phyloP scores from a whole-genome alignment of 768 basidiomycete species.

The Lentinula boryana region DNA sequence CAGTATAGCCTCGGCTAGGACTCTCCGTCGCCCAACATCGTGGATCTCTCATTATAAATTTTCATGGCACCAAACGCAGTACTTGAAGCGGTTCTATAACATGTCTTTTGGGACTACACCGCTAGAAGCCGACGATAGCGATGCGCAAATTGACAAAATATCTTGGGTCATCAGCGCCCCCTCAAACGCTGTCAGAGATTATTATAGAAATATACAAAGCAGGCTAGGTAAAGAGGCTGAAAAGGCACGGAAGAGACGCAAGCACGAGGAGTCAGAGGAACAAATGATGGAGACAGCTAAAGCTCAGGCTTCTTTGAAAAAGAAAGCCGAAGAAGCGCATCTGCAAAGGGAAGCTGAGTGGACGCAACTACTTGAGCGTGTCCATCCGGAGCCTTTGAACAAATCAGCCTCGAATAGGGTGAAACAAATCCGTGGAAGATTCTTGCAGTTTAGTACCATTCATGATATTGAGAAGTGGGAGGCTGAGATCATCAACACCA shows the following conservation, averaged over 20 bases:
- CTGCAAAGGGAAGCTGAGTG: constrained; percentile 59
- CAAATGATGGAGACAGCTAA: constrained; percentile 35
- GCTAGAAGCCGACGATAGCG: constrained; percentile 40
- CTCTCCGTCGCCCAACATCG: constrained; percentile 51
- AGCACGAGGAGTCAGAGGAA: constrained; percentile 24
- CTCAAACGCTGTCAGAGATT: constrained; percentile 34
- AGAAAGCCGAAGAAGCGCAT: constrained; percentile 61
- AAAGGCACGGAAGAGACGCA: constrained; percentile 30
- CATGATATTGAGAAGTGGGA: constrained; percentile 57
- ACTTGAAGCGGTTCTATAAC: constrained; percentile 49
- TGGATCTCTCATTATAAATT: constrained; percentile 62
- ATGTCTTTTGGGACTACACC: constrained; percentile 35
- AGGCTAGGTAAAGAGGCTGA: constrained; percentile 37
- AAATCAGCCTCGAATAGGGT: constrained; percentile 45
- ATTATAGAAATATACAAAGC: constrained; percentile 33
- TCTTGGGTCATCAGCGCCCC: constrained; percentile 56
- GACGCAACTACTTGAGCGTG: constrained; percentile 45
- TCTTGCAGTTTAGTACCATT: constrained; percentile 49
- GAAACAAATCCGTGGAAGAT: constrained; percentile 48
- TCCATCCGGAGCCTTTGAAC: constrained; percentile 50
- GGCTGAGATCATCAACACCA: constrained; percentile 46
- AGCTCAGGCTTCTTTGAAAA: constrained; percentile 46
- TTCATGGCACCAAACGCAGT: constrained; percentile 64
- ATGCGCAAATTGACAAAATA: constrained; percentile 36
- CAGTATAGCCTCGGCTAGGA: constrained; percentile 30